Base-by-base conservation (phyloP, 1,284 basidiomycete genomes). In the Heterobasidion occidentale region DNA sequence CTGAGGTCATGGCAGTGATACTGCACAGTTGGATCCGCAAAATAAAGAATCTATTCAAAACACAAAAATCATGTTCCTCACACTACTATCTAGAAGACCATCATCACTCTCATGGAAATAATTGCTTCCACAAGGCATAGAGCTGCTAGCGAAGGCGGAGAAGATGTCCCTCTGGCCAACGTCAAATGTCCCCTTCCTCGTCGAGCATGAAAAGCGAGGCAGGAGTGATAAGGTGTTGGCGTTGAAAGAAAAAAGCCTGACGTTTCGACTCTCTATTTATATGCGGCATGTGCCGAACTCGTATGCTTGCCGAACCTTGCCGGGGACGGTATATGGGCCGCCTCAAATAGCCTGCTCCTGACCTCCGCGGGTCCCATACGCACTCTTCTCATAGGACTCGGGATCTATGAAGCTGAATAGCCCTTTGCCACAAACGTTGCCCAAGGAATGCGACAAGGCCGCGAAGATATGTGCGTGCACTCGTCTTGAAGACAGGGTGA, bases 371-470 rank as follows among this genome's bases (percentile, higher is more conserved):
- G 27, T 27, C 27, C 33, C 47, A 46, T 49, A 46, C 48, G 34
- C 36, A 42, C 36, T 35, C 56, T 48, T 52, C 34, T 6, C 19
- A 46, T 15, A 33, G 19, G n/a, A 12, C 6, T 42, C 38, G 35
- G 36, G 55, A 38, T 60, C 58, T 59, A 86, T 85, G 81, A 88
- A 88, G 66, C 69, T 88, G 51, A 84, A 79, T 62, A 81, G 75
- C 20, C 85, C 86, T 17, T 67, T 90, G 33, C 88, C 88, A 17
- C 88, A 90, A 65, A 69, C 84, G 2, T 71, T 90, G 42, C 79
- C 80, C 14, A 90, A 86, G 62, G 88, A 90, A 73, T 90, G 88
- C 64, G 68, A 70, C 51, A 90, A 90, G 66, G 88, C 88, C 51
- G 79, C 85, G 7, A 87, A 81, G 62, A 90, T 88, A 58, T 87